Evolutionary conservation across 306 rosid species (phyloP).

Genomic region (Adenanthera pavonina): DNA sequence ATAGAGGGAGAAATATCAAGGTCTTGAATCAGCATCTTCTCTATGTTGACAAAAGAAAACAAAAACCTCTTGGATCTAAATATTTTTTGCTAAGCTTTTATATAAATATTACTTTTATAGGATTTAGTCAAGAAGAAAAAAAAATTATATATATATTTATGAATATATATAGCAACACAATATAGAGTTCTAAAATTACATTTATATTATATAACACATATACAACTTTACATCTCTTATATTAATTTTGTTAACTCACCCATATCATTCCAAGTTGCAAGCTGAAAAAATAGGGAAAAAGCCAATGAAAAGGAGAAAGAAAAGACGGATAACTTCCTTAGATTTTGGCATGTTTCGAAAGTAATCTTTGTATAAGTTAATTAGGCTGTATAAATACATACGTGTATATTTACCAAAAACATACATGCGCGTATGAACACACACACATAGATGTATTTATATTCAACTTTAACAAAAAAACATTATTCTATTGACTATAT

Average conservation of each 20-base stretch:
- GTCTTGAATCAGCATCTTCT: background rate
- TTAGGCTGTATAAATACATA: background rate
- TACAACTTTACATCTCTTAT: background rate
- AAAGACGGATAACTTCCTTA: background rate
- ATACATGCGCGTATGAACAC: too few relatives aligned
- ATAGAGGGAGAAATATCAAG: background rate
- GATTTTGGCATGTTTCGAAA: background rate
- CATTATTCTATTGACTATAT: background rate
- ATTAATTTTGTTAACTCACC: background rate
- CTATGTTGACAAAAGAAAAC: too few relatives aligned
- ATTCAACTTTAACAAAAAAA: background rate
- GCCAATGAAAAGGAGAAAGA: background rate
- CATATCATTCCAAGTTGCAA: background rate
- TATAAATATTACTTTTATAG: background rate
- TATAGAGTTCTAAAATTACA: background rate
- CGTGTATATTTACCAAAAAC: too few relatives aligned
- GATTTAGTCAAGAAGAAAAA: background rate
- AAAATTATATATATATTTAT: background rate
- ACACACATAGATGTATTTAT: background rate
- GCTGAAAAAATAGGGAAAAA: background rate
- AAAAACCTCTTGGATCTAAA: too few relatives aligned
- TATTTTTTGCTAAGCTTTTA: too few relatives aligned
- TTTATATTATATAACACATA: background rate
- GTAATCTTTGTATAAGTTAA: background rate
- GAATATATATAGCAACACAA: background rate